These are phyloP conservation scores for Saururus chinensis DNA, from an alignment of 164 flowering plant species.

Conservation along the genomic window DNA sequence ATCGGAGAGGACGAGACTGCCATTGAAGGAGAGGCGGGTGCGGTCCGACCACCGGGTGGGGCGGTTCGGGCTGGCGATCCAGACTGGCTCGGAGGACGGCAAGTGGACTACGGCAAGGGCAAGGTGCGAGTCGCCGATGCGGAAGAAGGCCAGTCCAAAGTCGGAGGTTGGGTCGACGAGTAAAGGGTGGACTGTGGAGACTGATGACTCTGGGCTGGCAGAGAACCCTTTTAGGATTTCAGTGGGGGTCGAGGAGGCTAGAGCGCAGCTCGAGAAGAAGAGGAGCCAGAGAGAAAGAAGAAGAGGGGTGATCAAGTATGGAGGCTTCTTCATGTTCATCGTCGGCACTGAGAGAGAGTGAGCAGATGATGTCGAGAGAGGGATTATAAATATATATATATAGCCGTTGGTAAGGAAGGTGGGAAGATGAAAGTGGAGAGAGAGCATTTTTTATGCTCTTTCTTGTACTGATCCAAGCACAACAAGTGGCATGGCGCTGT, in stretches of 20 bases:
- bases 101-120: constrained; percentile 59
- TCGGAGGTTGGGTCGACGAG: constrained; percentile 35
- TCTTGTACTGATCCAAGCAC: no score
- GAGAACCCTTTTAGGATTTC: not conserved
- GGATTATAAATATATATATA: no score
- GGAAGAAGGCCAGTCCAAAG: constrained; percentile 66
- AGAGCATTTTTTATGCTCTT: no score
- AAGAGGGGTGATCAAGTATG: not conserved
- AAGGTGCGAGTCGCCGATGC: constrained; percentile 39
- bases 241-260: not conserved
- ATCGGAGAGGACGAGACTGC: constrained; percentile 59
- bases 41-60: constrained; percentile 36
- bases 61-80: constrained; percentile 35
- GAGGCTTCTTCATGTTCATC: constrained; percentile 1
- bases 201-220: not conserved
- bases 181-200: constrained; percentile 25
- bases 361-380: not conserved
- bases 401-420: no score
- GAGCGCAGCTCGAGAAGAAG: not conserved
- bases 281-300: not conserved
- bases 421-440: no score
- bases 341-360: no score
- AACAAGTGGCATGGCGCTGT: no score
- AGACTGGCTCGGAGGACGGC: constrained; percentile 35
- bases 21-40: constrained; percentile 57